phyloP scores from a whole-genome alignment of 2,329 filamentous ascomycete species.

The Leptoxyphium fumago region DNA sequence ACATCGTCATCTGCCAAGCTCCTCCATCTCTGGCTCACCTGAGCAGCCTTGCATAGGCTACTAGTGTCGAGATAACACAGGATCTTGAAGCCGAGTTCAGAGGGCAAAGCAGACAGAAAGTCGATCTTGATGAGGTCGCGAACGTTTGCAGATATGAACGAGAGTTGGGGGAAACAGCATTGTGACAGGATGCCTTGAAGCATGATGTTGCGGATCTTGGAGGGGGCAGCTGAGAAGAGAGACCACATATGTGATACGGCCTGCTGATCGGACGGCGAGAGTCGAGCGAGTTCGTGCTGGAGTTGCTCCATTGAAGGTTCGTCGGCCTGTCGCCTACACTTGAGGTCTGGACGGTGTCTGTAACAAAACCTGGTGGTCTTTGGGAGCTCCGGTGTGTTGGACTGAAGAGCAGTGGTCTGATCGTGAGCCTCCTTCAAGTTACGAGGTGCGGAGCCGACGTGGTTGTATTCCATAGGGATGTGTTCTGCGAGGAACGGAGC shows the following conservation, averaged over 20 bases:
- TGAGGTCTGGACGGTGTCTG: slow-evolving; percentile 81
- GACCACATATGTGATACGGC: slow-evolving; percentile 97
- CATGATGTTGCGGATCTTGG: slow-evolving; percentile 91
- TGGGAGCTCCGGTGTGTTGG: slow-evolving; percentile 17
- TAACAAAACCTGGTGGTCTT: slow-evolving; percentile 90
- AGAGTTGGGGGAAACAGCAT: slow-evolving; percentile 94
- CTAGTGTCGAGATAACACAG: slow-evolving; percentile 84
- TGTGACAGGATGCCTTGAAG: slow-evolving; percentile 90
- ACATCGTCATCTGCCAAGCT: slow-evolving; percentile 89
- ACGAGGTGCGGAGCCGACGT: slow-evolving; percentile 25
- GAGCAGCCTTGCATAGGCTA: slow-evolving; percentile 87
- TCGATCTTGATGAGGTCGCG: slow-evolving; percentile 95
- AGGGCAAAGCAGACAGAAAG: slow-evolving; percentile 75
- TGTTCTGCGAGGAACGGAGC: slow-evolving; percentile 82
- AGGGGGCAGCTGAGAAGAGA: slow-evolving; percentile 84
- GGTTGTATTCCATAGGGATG: slow-evolving; percentile 73
- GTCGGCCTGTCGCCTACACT: slow-evolving; percentile 83
- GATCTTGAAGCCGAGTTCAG: slow-evolving; percentile 86
- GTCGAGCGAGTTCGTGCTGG: slow-evolving; percentile 69
- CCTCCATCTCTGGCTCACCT: slow-evolving; percentile 82
- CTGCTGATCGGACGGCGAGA: slow-evolving; percentile 77
- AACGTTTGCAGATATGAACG: slow-evolving; percentile 78
- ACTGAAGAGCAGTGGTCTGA: slow-evolving; percentile 19
- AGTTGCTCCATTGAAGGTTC: slow-evolving; percentile 93
- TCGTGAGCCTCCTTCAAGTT: background rate